Evolutionary conservation across 1,139 yeast species (phyloP).

Genomic region (Debaryomyces fabryi): DNA sequence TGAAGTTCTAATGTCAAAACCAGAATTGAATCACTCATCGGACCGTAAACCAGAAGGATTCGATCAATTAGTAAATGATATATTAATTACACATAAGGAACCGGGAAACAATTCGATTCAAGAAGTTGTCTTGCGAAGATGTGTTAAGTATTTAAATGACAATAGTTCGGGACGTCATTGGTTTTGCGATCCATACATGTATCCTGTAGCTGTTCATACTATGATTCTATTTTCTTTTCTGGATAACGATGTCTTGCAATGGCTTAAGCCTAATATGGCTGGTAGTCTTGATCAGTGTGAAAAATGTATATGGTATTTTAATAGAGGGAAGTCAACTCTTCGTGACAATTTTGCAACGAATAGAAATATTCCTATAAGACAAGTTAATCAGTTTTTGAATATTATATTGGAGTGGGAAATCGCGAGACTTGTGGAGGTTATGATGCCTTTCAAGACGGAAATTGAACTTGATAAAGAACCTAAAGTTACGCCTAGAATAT

Average conservation of each 20-base stretch:
- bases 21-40: constrained; percentile 2
- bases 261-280: constrained; percentile 45
- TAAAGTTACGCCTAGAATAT: neutral
- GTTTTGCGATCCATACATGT: constrained; percentile 56
- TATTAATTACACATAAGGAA: constrained; percentile 26
- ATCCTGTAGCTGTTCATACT: constrained; percentile 53
- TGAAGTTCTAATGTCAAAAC: constrained; percentile 1
- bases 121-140: constrained; percentile 27
- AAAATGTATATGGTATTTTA: constrained; percentile 54
- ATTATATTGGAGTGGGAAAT: constrained; percentile 58
- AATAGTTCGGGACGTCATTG: constrained; percentile 40
- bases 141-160: constrained; percentile 28
- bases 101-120: constrained; percentile 30
- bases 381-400: constrained; percentile 53
- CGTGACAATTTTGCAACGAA: constrained; percentile 53
- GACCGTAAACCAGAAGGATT: constrained; percentile 27
- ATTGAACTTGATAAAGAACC: neutral
- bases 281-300: constrained; percentile 49
- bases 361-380: constrained; percentile 50
- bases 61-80: constrained; percentile 25
- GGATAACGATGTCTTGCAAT: constrained; percentile 42
- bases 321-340: constrained; percentile 53
- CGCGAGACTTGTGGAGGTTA: constrained; percentile 15
- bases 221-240: constrained; percentile 64
- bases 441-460: constrained; percentile 16